phyloP scores from a whole-genome alignment of 2,329 filamentous ascomycete species.

The Ceratocystis destructans region DNA sequence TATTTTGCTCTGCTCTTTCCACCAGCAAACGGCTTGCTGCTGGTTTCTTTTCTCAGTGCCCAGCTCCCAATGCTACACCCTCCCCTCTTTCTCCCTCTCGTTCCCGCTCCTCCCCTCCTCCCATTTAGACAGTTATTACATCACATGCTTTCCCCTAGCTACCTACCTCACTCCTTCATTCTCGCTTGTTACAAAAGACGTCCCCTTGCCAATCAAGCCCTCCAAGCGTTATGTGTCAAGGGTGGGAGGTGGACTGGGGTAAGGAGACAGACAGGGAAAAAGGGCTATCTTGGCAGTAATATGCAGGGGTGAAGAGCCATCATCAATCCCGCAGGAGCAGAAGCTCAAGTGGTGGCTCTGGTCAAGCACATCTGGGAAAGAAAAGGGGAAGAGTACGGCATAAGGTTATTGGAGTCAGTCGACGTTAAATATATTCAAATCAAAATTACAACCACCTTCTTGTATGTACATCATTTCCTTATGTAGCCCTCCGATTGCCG shows the following conservation, averaged over 20 bases:
- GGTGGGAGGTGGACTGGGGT: neutral
- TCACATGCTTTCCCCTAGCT: neutral
- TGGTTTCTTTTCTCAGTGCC: neutral
- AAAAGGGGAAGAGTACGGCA: neutral
- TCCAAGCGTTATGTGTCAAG: neutral
- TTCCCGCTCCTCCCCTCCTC: neutral
- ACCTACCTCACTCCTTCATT: neutral
- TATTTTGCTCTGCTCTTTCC: neutral
- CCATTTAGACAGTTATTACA: neutral
- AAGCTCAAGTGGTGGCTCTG: neutral
- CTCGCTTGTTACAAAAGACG: neutral
- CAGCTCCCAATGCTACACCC: neutral
- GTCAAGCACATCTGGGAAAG: neutral
- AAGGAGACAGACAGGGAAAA: neutral
- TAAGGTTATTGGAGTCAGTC: neutral
- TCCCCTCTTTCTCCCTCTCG: neutral
- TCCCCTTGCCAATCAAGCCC: conserved; percentile 2
- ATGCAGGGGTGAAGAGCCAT: neutral
- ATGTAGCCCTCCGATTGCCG: neutral
- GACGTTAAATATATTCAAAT: too few species aligned
- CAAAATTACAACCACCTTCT: neutral
- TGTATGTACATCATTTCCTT: neutral
- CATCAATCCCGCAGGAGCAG: neutral
- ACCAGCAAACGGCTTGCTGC: neutral
- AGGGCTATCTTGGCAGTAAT: conserved; percentile 1